These are phyloP conservation scores for Lachancea meyersii DNA, from an alignment of 805 yeast genomes.

Conservation along the genomic window DNA sequence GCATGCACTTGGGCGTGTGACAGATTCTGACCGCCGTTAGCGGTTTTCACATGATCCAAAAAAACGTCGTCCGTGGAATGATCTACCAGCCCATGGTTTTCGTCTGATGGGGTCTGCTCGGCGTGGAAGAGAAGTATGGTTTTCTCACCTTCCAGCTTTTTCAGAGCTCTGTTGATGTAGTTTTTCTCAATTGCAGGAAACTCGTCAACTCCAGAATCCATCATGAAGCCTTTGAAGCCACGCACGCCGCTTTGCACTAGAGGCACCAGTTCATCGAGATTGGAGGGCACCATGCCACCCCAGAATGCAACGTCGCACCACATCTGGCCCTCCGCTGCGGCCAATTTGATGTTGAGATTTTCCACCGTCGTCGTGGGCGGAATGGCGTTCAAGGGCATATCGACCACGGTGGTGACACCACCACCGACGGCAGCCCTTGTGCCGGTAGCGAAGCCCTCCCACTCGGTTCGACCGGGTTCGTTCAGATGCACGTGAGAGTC, in stretches of 20 bases:
- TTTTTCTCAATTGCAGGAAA: slow-evolving; percentile 72
- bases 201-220: slow-evolving; percentile 94
- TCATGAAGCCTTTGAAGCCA: slow-evolving; percentile 89
- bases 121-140: slow-evolving; percentile 91
- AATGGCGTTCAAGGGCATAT: slow-evolving; percentile 93
- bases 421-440: slow-evolving; percentile 93
- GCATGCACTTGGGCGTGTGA: slow-evolving; percentile 48
- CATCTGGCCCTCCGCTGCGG: slow-evolving; percentile 73
- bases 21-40: slow-evolving; percentile 28
- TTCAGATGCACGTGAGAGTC: slow-evolving; percentile 93
- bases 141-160: slow-evolving; percentile 49
- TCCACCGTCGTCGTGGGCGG: slow-evolving; percentile 89
- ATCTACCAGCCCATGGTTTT: slow-evolving; percentile 31
- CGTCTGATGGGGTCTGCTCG: slow-evolving; percentile 59
- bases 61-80: slow-evolving; percentile 18
- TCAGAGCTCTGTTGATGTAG: slow-evolving; percentile 65
- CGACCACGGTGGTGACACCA: slow-evolving; percentile 92
- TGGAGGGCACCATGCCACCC: slow-evolving; percentile 90
- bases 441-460: slow-evolving; percentile 98
- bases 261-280: slow-evolving; percentile 62
- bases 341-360: slow-evolving; percentile 66
- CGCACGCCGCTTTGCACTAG: slow-evolving; percentile 81
- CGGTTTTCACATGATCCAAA: slow-evolving; percentile 8
- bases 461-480: slow-evolving; percentile 96
- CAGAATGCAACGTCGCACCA: slow-evolving; percentile 95